Base-by-base conservation (phyloP, 2,329 filamentous ascomycete genomes). In the Colletotrichum plurivorum region DNA sequence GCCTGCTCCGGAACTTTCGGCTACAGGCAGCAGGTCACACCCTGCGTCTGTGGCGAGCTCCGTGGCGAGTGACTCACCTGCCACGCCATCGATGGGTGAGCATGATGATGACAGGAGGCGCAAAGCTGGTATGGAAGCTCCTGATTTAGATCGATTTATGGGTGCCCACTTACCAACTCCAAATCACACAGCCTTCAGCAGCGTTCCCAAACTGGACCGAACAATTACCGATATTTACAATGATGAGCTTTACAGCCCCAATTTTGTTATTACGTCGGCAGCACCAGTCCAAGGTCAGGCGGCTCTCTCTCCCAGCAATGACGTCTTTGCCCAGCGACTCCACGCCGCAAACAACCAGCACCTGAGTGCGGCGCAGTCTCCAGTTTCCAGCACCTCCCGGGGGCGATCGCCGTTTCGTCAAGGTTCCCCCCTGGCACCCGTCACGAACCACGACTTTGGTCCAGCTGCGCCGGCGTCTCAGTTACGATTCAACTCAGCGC, bases 201-300 rank as follows among this genome's bases (percentile, higher is more conserved):
- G 85, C 46, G 83, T 90, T 27, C 92, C 94, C 27, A 96, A 95
- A 80, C 88, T 97, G 72, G 92, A 94, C 73, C 88, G 94, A 65
- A 96, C 94, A 0, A 94, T 96, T 82, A 95, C 94, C 18, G 94
- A 97, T 76, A 88, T 94, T 57, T 95, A 93, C 76, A 88, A 90
- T 75, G 95, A 97, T 78, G 94, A 96, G 78, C 87, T 97, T 1
- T 97, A 93, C 84, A 94, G 92, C 74, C 91, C 92, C 0, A 87
- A 85, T 73, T 90, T 90, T 69, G 85, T 84, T 41, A 85, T 90
- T 75, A 87, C 87, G 0, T 86, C 88, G 0, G 60, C 71, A 15
- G 82, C 89, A 3, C 84, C 87, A 12, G 81, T 84, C 9, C 83
- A 84, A 55, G 76, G 80, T 71, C 83, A 79, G 25, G 78, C 84